Base-by-base conservation (phyloP, 208 protist genomes). In the Trypanosoma mega region DNA sequence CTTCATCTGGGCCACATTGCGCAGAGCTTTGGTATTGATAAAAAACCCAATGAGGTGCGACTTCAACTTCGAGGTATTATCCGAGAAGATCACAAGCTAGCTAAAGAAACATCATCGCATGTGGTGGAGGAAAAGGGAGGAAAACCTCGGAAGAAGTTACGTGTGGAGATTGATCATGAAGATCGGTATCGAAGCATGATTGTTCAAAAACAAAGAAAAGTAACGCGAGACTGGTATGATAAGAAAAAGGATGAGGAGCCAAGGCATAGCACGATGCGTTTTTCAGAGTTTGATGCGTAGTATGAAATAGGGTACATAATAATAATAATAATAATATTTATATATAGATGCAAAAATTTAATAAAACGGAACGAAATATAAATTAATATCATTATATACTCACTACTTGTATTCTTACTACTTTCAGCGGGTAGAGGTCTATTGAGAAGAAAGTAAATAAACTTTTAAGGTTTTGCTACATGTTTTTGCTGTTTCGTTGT, bases 1-100 rank as follows among this genome's bases (percentile, higher is more conserved):
- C 87, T 99, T 26, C 97, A 99, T 53, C 80, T 99, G 16, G 82
- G 87, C 27, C 88, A 96, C 59, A 86, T 99, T 6, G 94, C 94
- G 20, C 85, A 92, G 45, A 93, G 83, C 44, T 98, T 98, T 75
- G 92, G 90, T 54, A 78, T 97, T 47, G 73, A 86, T 58, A 87
- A 85, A 36, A 91, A 85, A 54, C 94, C 94, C 11, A 84, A 72
- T 9, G 90, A 94, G 52, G 73, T 94, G 46, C 81, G 84, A 49
- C 66, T 68, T 34, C 72, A 85, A 45, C 47, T 92, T 26, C 82
- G 76, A 20, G 55, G 58, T 2, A 73, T 77, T 50, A 85, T 92
- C 51, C 72, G 65, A 29, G 84, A 90, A 63, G 88, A 94, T 52
- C 65, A 83, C 30, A 56, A 73, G 29, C 58, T 94, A 12, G 72